These are phyloP conservation scores for Calonectria multiphialidica DNA, from an alignment of 2,329 filamentous ascomycete genomes.

Conservation along the genomic window DNA sequence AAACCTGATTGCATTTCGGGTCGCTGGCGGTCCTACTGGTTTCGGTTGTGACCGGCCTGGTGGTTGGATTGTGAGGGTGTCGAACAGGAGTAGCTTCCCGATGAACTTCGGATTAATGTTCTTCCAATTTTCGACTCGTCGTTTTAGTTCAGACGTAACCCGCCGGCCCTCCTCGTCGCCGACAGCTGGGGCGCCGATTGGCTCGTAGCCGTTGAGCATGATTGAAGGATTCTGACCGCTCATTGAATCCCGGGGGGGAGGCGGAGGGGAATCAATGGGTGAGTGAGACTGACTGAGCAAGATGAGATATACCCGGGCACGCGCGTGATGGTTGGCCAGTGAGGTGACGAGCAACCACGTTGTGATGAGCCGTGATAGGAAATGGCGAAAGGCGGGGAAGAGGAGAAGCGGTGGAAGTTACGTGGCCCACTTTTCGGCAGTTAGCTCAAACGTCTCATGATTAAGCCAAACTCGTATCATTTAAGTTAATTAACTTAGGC, in stretches of 20 bases:
- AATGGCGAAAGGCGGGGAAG: constrained; percentile 5
- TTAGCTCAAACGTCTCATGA: constrained; percentile 7
- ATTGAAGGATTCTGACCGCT: neutral
- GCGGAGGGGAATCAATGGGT: neutral
- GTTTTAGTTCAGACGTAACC: neutral
- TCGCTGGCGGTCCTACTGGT: neutral
- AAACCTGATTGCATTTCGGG: neutral
- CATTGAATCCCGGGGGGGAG: neutral
- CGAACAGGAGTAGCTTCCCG: neutral
- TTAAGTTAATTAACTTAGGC: neutral
- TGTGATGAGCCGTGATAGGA: neutral
- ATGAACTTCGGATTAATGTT: constrained; percentile 4
- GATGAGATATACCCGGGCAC: neutral
- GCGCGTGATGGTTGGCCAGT: neutral
- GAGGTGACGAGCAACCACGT: constrained; percentile 2
- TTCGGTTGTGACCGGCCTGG: neutral
- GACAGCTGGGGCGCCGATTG: neutral
- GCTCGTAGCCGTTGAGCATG: neutral
- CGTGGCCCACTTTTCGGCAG: neutral
- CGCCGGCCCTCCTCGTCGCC: neutral
- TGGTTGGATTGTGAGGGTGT: neutral
- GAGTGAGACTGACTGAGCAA: neutral
- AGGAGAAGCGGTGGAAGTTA: constrained; percentile 4
- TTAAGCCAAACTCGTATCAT: constrained; percentile 5
- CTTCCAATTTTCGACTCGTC: constrained; percentile 8